A percentile compares a stretch with the other conserved stretches of the same genome.
Conservation (phyloP, 768 basidiomycete species). For the Termitomyces eurrhizus region DNA sequence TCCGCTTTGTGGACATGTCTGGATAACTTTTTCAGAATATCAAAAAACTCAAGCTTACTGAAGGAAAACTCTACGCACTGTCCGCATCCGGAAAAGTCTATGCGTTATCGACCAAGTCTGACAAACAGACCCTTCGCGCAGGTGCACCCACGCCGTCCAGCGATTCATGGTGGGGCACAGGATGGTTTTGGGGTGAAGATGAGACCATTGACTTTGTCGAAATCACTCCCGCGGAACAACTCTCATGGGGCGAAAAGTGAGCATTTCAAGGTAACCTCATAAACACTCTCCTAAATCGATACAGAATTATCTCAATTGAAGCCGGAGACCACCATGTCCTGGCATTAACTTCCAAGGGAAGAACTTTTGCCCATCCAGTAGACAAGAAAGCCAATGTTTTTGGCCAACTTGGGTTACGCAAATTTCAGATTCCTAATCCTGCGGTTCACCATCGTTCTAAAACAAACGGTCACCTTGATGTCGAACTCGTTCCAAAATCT, state of each 20-base stretch:
- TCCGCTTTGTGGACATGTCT: neutral
- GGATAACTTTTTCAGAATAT: conserved; percentile 51
- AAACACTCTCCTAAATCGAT: neutral
- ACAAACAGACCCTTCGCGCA: conserved; percentile 40
- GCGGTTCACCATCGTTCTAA: conserved; percentile 19
- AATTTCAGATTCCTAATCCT: conserved; percentile 47
- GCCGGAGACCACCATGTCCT: conserved; percentile 71
- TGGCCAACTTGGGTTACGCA: conserved; percentile 81
- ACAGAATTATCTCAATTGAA: conserved; percentile 69
- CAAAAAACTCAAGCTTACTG: conserved; percentile 54
- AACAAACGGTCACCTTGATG: conserved; percentile 31
- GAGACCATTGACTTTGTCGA: conserved; percentile 54
- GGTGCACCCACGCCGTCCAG: conserved; percentile 39
- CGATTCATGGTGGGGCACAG: conserved; percentile 56
- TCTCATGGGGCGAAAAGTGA: conserved; percentile 68
- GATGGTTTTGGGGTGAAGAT: conserved; percentile 56
- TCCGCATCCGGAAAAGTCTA: conserved; percentile 77
- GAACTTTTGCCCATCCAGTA: conserved; percentile 76
- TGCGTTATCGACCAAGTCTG: conserved; percentile 50
- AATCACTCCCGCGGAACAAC: conserved; percentile 49
- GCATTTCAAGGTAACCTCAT: conserved; percentile 11
- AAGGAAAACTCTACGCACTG: conserved; percentile 68
- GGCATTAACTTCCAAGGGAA: conserved; percentile 69
- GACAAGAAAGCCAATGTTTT: conserved; percentile 71
- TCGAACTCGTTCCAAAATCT: conserved; percentile 57